Evolutionary conservation across 371 early-diverging fungal genomes (phyloP), one percentile per base, ranked within the genome.

Genomic region (Vairimorpha apis): DNA sequence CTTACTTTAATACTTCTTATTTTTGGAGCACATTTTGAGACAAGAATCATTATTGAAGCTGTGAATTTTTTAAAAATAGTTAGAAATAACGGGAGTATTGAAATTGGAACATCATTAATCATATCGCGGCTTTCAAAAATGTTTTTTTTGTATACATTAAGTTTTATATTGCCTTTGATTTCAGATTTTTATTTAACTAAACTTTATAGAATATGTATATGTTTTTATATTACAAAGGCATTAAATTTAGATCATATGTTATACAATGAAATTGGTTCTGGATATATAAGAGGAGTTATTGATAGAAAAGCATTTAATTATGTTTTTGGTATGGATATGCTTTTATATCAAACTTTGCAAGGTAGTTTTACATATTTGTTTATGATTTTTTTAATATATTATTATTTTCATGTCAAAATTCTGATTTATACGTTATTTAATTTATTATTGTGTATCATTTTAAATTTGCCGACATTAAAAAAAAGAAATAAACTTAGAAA

Each of bases 401-500:
- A 4, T 8, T 25, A 43, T 7, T 63, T 43, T 41, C 18, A 37
- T 13, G 4, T 23, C 25, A n/a, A 1, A n/a, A 16, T 63, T 2
- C 14, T 43, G 1, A 1, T 63, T 43, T 63, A 41, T 63, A 13
- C 63, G 16, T 5, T 63, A 7, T 12, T 16, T 25, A 12, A n/a
- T 63, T 27, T 63, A 41, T 8, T 43, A 21, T 8, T 33, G 21
- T 25, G 38, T 21, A 2, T 41, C 2, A 3, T 41, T 7, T 18
- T 43, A 21, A 27, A 2, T 4, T 5, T 37, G 13, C 33, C 25
- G 13, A 74, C 76, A 10, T 45, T 70, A 21, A 65, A 65, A n/a
- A 55, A 32, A 14, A 68, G 77, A 53, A 79, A 71, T 44, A 60
- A 21, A 33, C 62, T 77, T 27, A 65, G 77, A 55, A 43, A 37